Evolutionary conservation across 805 yeast species (phyloP).

Genomic region (Sugiyamaella floridensis): DNA sequence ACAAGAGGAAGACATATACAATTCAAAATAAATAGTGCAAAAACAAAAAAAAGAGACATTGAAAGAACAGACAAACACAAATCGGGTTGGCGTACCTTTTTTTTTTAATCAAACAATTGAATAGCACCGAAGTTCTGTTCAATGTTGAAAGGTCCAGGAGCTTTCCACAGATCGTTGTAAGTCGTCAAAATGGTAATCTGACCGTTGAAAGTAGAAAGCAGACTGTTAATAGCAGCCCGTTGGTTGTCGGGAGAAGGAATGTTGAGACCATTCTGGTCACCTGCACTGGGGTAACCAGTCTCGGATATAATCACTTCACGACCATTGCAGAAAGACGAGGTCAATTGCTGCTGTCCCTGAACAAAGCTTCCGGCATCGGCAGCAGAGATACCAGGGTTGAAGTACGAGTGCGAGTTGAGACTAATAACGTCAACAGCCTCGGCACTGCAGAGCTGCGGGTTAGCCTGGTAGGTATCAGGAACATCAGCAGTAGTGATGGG

Average conservation of each 20-base stretch:
- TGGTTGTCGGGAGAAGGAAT: slow-evolving; percentile 70
- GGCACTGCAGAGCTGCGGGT: slow-evolving; percentile 61
- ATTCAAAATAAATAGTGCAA: slow-evolving; percentile 1
- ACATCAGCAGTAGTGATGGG: slow-evolving; percentile 81
- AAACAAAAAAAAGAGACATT: not conserved
- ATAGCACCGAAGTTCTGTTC: slow-evolving; percentile 76
- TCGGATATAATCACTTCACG: slow-evolving; percentile 60
- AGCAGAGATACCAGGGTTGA: slow-evolving; percentile 58
- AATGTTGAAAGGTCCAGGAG: slow-evolving; percentile 73
- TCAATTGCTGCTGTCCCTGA: slow-evolving; percentile 51
- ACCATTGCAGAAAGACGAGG: slow-evolving; percentile 49
- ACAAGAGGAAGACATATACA: not conserved
- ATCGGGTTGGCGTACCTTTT: not conserved
- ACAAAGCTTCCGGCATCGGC: slow-evolving; percentile 65
- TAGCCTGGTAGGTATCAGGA: slow-evolving; percentile 57
- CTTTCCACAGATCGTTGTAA: slow-evolving; percentile 82
- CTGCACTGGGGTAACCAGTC: slow-evolving; percentile 83
- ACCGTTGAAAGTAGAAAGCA: slow-evolving; percentile 48
- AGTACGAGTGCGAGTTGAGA: slow-evolving; percentile 79
- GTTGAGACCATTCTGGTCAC: slow-evolving; percentile 63
- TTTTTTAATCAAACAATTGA: slow-evolving; percentile 21
- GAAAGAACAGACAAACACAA: not conserved
- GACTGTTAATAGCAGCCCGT: slow-evolving; percentile 54
- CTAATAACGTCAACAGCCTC: slow-evolving; percentile 78
- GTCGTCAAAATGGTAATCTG: slow-evolving; percentile 64